Evolutionary conservation across 2,329 filamentous ascomycete genomes (phyloP).

Genomic region (Calonectria multiphialidica): DNA sequence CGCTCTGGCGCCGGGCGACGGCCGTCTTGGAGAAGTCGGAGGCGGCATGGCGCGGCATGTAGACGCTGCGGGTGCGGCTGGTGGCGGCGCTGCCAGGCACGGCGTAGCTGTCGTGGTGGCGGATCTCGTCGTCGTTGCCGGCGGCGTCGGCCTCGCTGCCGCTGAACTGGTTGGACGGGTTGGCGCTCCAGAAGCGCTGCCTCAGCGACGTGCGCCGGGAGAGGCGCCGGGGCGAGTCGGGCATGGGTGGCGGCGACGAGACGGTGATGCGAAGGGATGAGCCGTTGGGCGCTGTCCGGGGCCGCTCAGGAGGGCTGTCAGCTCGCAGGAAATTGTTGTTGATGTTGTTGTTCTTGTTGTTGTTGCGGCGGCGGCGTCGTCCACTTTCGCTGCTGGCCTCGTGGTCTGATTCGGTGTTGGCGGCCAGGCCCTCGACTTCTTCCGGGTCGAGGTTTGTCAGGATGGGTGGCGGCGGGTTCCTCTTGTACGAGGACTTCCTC

Average conservation of each 20-base stretch:
- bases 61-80: conserved; percentile 29
- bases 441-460: not conserved
- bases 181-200: conserved; percentile 38
- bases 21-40: conserved; percentile 44
- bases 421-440: not conserved
- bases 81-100: conserved; percentile 17
- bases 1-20: conserved; percentile 31
- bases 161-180: conserved; percentile 36
- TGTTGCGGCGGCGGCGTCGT: not conserved
- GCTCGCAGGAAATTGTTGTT: not conserved
- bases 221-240: conserved; percentile 19
- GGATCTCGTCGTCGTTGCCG: not conserved
- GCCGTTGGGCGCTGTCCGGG: conserved; percentile 1
- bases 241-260: not conserved
- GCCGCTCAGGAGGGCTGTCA: not conserved
- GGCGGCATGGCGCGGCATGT: conserved; percentile 47
- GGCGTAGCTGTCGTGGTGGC: not conserved
- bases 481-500: not conserved
- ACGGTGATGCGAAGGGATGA: conserved; percentile 2
- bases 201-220: conserved; percentile 32
- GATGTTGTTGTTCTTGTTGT: not conserved
- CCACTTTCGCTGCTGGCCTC: not conserved
- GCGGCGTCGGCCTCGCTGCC: conserved; percentile 9
- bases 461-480: not conserved
- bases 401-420: not conserved